Conservation (phyloP, 495 filamentous ascomycete genomes). For the Aspergillus nanangensis region DNA sequence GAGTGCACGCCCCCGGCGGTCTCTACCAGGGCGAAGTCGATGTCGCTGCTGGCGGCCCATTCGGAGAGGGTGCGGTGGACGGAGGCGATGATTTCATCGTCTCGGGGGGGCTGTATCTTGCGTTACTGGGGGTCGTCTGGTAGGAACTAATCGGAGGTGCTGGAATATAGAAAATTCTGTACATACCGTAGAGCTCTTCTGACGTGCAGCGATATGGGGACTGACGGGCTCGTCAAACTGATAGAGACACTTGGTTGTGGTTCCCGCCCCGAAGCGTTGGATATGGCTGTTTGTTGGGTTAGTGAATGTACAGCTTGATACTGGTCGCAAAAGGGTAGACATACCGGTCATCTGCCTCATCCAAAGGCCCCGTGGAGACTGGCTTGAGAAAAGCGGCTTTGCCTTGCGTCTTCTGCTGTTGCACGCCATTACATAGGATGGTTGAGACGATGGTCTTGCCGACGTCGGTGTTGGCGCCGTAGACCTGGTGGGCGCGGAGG, state of each 20-base stretch:
- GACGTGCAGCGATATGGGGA: slow-evolving; percentile 63
- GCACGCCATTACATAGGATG: slow-evolving; percentile 58
- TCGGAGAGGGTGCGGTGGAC: slow-evolving; percentile 41
- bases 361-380: slow-evolving; percentile 63
- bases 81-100: slow-evolving; percentile 42
- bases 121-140: no score
- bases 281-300: slow-evolving; percentile 48
- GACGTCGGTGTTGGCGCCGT: slow-evolving; percentile 76
- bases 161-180: no score
- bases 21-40: slow-evolving; percentile 57
- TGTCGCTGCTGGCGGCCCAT: slow-evolving; percentile 32
- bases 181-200: slow-evolving; percentile 25
- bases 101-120: slow-evolving; percentile 35
- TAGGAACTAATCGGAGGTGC: no score
- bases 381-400: slow-evolving; percentile 66
- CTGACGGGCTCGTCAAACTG: slow-evolving; percentile 69
- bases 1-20: slow-evolving; percentile 76
- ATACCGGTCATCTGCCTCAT: slow-evolving; percentile 67
- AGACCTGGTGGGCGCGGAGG: slow-evolving; percentile 63
- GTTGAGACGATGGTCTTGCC: slow-evolving; percentile 76
- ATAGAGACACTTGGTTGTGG: slow-evolving; percentile 54
- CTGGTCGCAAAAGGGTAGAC: no score
- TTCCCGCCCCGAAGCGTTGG: slow-evolving; percentile 44
- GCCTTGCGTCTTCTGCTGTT: slow-evolving; percentile 30
- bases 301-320: neutral